Conservation (phyloP, 2,329 filamentous ascomycete species). For the Sphaceloma murrayae region DNA sequence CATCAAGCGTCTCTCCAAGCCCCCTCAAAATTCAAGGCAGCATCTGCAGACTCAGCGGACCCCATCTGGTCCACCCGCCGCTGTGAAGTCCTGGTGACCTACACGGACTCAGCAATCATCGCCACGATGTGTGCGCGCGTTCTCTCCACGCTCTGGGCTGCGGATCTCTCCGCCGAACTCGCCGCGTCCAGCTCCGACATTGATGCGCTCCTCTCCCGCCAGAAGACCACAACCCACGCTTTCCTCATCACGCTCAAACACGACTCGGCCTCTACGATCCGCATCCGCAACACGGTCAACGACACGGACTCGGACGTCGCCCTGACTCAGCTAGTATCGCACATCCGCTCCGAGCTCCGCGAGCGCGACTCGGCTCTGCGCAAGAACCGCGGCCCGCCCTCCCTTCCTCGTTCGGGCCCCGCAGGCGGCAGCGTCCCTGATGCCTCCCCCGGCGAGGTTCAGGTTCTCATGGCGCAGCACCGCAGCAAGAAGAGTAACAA, state of each 20-base stretch:
- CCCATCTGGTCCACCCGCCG: constrained; percentile 16
- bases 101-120: constrained; percentile 69
- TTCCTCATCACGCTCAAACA: constrained; percentile 89
- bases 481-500: constrained; percentile 88
- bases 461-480: constrained; percentile 72
- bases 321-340: constrained; percentile 61
- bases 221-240: constrained; percentile 66
- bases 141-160: constrained; percentile 67
- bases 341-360: constrained; percentile 72
- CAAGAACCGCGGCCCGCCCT: constrained; percentile 30
- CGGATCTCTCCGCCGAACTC: constrained; percentile 80
- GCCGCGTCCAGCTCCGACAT: constrained; percentile 56
- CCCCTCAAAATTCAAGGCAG: constrained; percentile 40
- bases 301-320: constrained; percentile 61
- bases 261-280: constrained; percentile 45
- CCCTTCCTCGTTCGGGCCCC: constrained; percentile 34
- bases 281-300: constrained; percentile 58
- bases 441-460: constrained; percentile 57
- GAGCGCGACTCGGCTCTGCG: constrained; percentile 58
- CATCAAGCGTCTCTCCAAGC: constrained; percentile 41
- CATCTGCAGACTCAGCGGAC: constrained; percentile 54
- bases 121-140: constrained; percentile 68
- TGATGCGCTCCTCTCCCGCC: constrained; percentile 68
- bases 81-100: constrained; percentile 83
- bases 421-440: constrained; percentile 36